Evolutionary conservation across 1,284 basidiomycete species (phyloP), one percentile per base, ranked within the genome.

Genomic region (Leccinum huronense): DNA sequence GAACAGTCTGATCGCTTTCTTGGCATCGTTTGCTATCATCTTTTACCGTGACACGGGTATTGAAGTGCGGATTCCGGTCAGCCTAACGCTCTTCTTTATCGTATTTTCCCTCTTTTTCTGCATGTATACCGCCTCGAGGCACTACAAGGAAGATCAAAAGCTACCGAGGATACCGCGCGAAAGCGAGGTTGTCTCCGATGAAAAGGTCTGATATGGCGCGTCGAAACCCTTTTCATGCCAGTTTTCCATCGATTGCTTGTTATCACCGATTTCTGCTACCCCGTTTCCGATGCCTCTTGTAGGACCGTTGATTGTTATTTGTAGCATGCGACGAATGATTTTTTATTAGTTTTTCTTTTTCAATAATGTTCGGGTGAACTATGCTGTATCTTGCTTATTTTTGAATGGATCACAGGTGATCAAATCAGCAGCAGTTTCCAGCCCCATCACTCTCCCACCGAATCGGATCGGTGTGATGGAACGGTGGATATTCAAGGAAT

Each of bases 31-130:
- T 36, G 58, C 16, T 10, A 63, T 76, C 55, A 13, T 67, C 42
- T 69, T 68, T 64, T 77, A 75, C 57, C 1, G 34, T 2, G 10
- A 23, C 1, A 77, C 75, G n/a, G 66, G 51, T 1, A 51, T 62
- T 5, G 30, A 57, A 34, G 73, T 75, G 40, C 75, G 72, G 38
- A 53, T 77, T 5, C 75, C 73, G 16, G 66, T 76, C 38, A 62
- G 61, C 7, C 2, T 70, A 31, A 33, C 67, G 1, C 65, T 77
- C 31, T 65, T 64, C 31, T 0, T 76, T 5, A 3, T 67, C 48
- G 3, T 60, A 8, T 31, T 75, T 3, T 70, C 31, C 23, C 51
- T 77, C 3, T 68, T 74, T 59, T 70, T 66, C 27, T 76, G 74
- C 58, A 7, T 70, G 58, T 64, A 70, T 55, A 72, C 69, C 8